Percentiles rank a stretch among this genome's conserved stretches.
phyloP scores from a whole-genome alignment of 176 grass and related monocot species.

The Luzula sylvatica region DNA sequence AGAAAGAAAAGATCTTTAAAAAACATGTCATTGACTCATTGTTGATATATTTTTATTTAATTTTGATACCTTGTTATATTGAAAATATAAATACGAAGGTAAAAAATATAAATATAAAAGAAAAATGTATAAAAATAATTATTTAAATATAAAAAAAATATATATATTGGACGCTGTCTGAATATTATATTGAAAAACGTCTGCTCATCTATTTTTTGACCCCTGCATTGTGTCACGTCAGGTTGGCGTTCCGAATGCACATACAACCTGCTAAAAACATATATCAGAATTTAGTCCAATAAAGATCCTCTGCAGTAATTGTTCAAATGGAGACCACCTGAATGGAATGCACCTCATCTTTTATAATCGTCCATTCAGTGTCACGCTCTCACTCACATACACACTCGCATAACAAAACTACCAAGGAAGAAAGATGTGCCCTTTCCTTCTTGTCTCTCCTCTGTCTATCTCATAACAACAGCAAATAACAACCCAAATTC shows the following conservation, averaged over 20 bases:
- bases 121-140: too few species aligned
- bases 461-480: constrained; percentile 17
- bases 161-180: background rate
- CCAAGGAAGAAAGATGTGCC: background rate
- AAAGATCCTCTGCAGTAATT: background rate
- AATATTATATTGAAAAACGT: background rate
- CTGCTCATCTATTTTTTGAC: background rate
- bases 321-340: background rate
- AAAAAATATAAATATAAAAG: too few species aligned
- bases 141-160: background rate
- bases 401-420: constrained; percentile 15
- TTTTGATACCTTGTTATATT: too few species aligned
- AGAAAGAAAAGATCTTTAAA: too few species aligned
- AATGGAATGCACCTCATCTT: constrained; percentile 18
- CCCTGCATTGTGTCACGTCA: too few species aligned
- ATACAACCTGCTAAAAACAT: too few species aligned
- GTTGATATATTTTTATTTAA: too few species aligned
- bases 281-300: background rate
- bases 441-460: background rate
- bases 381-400: constrained; percentile 6
- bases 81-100: too few species aligned
- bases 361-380: constrained; percentile 16
- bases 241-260: too few species aligned
- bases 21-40: too few species aligned
- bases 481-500: background rate